Base-by-base conservation (phyloP, 2,329 filamentous ascomycete genomes). In the Corynespora cassiicola region DNA sequence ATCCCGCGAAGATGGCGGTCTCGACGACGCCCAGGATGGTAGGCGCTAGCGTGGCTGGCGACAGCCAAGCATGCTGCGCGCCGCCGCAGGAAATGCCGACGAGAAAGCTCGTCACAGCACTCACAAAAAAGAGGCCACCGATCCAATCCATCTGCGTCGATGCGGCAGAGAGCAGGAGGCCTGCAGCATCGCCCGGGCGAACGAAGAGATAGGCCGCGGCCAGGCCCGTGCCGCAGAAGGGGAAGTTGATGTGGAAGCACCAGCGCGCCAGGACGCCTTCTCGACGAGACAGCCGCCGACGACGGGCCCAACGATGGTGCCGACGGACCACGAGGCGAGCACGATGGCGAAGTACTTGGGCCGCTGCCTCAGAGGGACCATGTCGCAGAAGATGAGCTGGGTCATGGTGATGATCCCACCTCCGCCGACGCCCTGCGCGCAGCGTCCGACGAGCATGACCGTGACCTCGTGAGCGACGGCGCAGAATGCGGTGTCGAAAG, bases 221-320 rank as follows among this genome's bases (percentile, higher is more conserved):
- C 27, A 61, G 52, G 2, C 59, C 56, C 7, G 61, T 43, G 8
- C 31, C 42, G 17, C 74, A 73, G 52, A 84, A 75, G 2, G 82
- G 80, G 5, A 82, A 69, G 48, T 85, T 85, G 52, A 84, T 72
- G 71, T 78, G 85, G 56, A 85, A 84, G 26, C 85, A 78, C 82
- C 82, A 86, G 8, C 78, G n/a, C n/a, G 68, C 82, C 81, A 83
- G 0, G 68, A 68, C 0, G 71, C 69, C 26, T 75, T 64, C 43
- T 80, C 69, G 0, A 77, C 73, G 34, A 83, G 76, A 1, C 69
- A 73, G 5, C 79, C 80, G 4, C 81, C 60, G 20, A 61, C 30
- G 5, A 73, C 44, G 1, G 73, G 80, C 0, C 79, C 79, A 12
- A 70, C 57, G 1, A 79, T 75, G 2, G 68, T 78, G 1, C 80